These are phyloP conservation scores for Boletus sensibilis DNA, from an alignment of 768 basidiomycete genomes.

Conservation along the genomic window DNA sequence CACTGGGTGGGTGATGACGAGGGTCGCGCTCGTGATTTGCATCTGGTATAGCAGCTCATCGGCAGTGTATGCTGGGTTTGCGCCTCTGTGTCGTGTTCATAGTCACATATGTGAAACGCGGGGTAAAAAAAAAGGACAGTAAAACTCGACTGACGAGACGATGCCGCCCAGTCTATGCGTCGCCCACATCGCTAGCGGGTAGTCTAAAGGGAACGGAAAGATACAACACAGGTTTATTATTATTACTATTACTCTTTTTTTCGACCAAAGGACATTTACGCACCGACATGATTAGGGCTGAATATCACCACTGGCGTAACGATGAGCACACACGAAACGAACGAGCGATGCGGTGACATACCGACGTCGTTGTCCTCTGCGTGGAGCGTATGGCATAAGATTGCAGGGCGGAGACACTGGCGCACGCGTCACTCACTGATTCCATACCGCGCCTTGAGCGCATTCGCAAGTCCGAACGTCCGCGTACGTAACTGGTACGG, in stretches of 20 bases:
- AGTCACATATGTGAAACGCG: background rate
- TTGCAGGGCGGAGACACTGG: background rate
- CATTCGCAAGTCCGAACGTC: slow-evolving; percentile 54
- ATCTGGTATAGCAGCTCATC: slow-evolving; percentile 36
- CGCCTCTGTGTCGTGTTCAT: slow-evolving; percentile 19
- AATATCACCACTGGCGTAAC: slow-evolving; percentile 52
- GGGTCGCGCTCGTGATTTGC: slow-evolving; percentile 21
- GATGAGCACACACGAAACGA: slow-evolving; percentile 1
- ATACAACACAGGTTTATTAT: background rate
- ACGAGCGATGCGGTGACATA: slow-evolving; percentile 28
- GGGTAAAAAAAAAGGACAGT: background rate
- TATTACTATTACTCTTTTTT: too few relatives aligned
- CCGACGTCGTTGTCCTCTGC: slow-evolving; percentile 54
- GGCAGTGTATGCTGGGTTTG: slow-evolving; percentile 37
- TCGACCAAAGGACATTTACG: slow-evolving; percentile 8
- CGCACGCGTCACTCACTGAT: slow-evolving; percentile 40
- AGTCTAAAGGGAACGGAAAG: slow-evolving; percentile 40
- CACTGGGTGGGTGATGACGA: slow-evolving; percentile 33
- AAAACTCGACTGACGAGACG: slow-evolving; percentile 46
- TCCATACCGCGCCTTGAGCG: slow-evolving; percentile 45
- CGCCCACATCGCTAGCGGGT: slow-evolving; percentile 57
- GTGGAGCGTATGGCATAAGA: background rate
- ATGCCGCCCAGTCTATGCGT: slow-evolving; percentile 56
- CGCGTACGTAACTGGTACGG: slow-evolving; percentile 38
- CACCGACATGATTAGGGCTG: slow-evolving; percentile 65